Evolutionary conservation across 805 yeast genomes (phyloP), one percentile per base, ranked within the genome.

Genomic region (Candida verbasci): DNA sequence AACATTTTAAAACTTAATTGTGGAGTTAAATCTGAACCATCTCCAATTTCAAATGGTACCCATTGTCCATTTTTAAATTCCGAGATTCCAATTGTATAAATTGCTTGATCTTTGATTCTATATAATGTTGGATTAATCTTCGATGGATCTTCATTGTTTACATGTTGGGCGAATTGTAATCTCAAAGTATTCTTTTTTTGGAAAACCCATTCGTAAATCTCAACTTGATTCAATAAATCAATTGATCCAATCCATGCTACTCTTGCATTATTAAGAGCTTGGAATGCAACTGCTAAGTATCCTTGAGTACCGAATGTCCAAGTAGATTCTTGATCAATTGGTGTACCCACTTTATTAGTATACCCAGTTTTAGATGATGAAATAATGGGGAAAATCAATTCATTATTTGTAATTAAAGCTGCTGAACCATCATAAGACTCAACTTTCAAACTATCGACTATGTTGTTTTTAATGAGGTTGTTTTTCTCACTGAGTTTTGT

Each of bases 261-360:
- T 48, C 98, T 78, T 2, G 95, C 85, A 52, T 85, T 86, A 53
- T 76, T 76, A 38, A 78, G 68, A 32, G 82, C 82, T 65, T 93
- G 99, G 50, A 86, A 74, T 1, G 80, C 93, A 8, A 78, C 94
- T 16, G 80, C 76, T 35, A 85, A 55, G 55, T 67, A 81, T 4
- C 86, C 88, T 62, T 89, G 94, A 29, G 78, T 68, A 21, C 96
- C 96, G 24, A 79, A 65, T 10, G 85, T 78, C 95, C 96, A 89
- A 3, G 79, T 68, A 15, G 65, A 63, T 9, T 68, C 72, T 9
- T 54, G 39, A 44, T 65, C 71, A 27, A 70, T 58, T n/a, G 65
- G 60, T 10, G 46, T 48, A 12, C 66, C 72, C 36, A 71, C 76
- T 38, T 69, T 65, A 47, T 47, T 48, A 26, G 86, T 72, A 53